Evolutionary conservation across 176 grass and related monocot species (phyloP), one percentile per base, ranked within the genome.

Genomic region (Tillandsia leiboldiana): DNA sequence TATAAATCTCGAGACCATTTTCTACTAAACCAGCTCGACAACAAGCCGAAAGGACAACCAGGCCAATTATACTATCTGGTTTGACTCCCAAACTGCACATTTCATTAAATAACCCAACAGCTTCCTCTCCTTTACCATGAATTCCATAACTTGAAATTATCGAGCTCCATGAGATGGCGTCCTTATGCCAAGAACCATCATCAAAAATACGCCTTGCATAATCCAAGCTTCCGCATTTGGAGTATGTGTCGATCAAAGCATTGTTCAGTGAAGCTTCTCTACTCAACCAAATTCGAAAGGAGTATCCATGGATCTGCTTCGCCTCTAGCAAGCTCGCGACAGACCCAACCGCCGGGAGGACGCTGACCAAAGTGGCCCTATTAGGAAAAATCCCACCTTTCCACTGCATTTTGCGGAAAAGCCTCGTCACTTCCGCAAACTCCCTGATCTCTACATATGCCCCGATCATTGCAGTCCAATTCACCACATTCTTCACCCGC

Each of bases 11-110:
- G 47, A 91, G 80, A 11, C 85, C 81, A 64, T 87, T 66, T 12
- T 72, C 22, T 54, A 86, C 64, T 70, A 96, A 75, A 11, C 83
- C 80, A 2, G 70, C 56, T 49, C 51, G 75, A 58, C 72, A 79
- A 77, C 86, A 87, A 26, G 92, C 85, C 12, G 86, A 96, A 67
- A 96, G 81, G 61, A 79, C 78, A 13, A 56, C 82, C 14, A 96
- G 70, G 59, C 78, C 65, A 73, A 72, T 57, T 22, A 92, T 70
- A n/a, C 12, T 80, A 22, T 90, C 76, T 48, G 87, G 79, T 70
- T 70, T 85, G 66, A 97, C 51, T 62, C 84, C 77, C 53, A 67
- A 68, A 75, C 42, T 51, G 71, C 63, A 53, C 87, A 92, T 89
- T 27, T 75, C 73, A 65, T 87, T 68, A 28, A 92, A 92, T 58